These are phyloP conservation scores for Dalbergia cochinchinensis DNA, from an alignment of 306 rosid species.

Conservation along the genomic window DNA sequence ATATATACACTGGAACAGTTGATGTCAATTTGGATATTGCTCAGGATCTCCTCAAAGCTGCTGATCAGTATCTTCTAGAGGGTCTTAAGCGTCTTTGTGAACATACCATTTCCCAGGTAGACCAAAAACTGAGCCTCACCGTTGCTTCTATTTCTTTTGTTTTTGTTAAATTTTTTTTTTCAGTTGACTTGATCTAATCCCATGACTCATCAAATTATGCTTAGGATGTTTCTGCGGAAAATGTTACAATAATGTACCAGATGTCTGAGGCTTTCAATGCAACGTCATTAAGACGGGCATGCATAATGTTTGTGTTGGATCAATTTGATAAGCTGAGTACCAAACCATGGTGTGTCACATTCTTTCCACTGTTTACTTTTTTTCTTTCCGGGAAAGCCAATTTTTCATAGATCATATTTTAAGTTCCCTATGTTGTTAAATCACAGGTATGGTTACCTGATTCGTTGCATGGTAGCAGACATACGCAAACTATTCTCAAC, in stretches of 20 bases:
- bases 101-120: constrained; percentile 68
- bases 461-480: constrained; percentile 53
- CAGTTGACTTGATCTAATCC: constrained; percentile 5
- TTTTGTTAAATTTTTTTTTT: neutral
- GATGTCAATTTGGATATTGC: constrained; percentile 62
- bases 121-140: neutral
- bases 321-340: constrained; percentile 55
- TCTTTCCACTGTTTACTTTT: neutral
- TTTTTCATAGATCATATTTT: neutral
- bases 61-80: constrained; percentile 84
- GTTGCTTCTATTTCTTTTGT: neutral
- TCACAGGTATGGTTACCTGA: constrained; percentile 58
- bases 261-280: constrained; percentile 73
- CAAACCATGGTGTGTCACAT: constrained; percentile 64
- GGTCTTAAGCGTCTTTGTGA: constrained; percentile 77
- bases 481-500: constrained; percentile 45
- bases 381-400: neutral
- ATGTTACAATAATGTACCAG: constrained; percentile 59
- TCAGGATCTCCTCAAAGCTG: constrained; percentile 71
- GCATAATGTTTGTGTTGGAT: constrained; percentile 66
- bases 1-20: constrained; percentile 69
- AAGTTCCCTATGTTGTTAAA: constrained; percentile 7
- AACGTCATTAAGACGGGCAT: constrained; percentile 60
- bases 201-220: constrained; percentile 2
- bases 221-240: constrained; percentile 66